Evolutionary conservation across 495 filamentous ascomycete genomes (phyloP), one percentile per base, ranked within the genome.

Genomic region (Podospora bellae-mahoneyi): DNA sequence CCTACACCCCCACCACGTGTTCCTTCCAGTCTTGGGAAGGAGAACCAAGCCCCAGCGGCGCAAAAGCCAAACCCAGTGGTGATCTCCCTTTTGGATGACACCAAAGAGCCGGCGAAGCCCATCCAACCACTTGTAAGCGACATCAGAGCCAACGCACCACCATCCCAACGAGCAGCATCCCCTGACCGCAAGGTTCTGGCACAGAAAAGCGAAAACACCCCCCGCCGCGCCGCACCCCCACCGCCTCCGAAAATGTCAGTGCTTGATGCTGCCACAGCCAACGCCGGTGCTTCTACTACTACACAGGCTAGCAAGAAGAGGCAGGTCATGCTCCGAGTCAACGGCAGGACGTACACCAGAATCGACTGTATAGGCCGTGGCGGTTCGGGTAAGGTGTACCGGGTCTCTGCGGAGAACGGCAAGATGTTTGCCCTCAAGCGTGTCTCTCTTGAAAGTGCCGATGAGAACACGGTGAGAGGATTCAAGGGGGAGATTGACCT

Each of bases 401-500:
- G 94, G 56, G 95, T 99, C 6, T 96, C 97, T 85, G 94, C 95
- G 0, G 96, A 98, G 73, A 98, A 95, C 75, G 92, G 89, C 69
- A 96, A 93, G 78, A 91, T 95, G 75, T 92, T 97, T 73, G 95
- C 95, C 1, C 80, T 99, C 65, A 99, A 99, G 80, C 85, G 92
- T 57, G 95, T 98, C 4, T 92, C 93, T 3, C 84, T 98, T 18
- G 92, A 96, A 71, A 91, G 93, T 66, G 89, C 90, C n/a, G 94
- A 97, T 73, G 91, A 94, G 66, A 77, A 84, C 10, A 90, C 91
- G 2, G 86, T 99, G 67, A 81, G 86, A 66, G 96, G 96, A 0
- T 99, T 93, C 80, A 97, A 97, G 77, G 95, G 96, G 30, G 95
- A 99, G 78, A 99, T 99, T 69, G 95, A 98, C 72, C 82, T 99